A percentile compares a stretch with the other conserved stretches of the same genome.
Conservation (phyloP, 2,329 filamentous ascomycete species). For the Xylaria multiplex region DNA sequence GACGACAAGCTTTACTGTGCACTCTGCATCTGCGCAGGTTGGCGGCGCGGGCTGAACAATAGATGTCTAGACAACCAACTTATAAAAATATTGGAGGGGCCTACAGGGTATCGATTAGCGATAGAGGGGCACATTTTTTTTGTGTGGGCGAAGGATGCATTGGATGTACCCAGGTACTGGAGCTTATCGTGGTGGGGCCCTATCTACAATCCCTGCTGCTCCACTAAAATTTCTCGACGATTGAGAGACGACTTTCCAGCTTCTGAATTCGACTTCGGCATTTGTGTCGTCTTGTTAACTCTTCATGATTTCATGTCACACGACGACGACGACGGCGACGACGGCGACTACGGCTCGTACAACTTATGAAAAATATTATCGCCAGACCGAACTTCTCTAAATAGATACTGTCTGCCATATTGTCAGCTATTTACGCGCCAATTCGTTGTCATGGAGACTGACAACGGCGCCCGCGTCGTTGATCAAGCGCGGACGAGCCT, state of each 20-base stretch:
- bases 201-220: constrained; percentile 17
- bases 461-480: constrained; percentile 65
- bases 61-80: background rate
- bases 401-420: background rate
- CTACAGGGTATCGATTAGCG: constrained; percentile 29
- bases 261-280: constrained; percentile 21
- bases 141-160: constrained; percentile 26
- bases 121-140: constrained; percentile 39
- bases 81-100: constrained; percentile 38
- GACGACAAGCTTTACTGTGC: background rate
- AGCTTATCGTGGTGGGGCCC: constrained; percentile 30
- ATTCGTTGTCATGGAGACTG: constrained; percentile 39
- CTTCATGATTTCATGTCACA: background rate
- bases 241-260: constrained; percentile 15
- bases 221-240: constrained; percentile 39
- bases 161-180: background rate
- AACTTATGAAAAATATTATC: background rate
- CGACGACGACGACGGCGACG: background rate
- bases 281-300: constrained; percentile 26
- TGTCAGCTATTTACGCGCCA: background rate
- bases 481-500: constrained; percentile 63
- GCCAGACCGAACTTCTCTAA: background rate
- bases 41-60: background rate
- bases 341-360: background rate
- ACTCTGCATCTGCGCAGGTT: background rate